phyloP scores from a whole-genome alignment of 208 protist species.

The Willaertia magna region DNA sequence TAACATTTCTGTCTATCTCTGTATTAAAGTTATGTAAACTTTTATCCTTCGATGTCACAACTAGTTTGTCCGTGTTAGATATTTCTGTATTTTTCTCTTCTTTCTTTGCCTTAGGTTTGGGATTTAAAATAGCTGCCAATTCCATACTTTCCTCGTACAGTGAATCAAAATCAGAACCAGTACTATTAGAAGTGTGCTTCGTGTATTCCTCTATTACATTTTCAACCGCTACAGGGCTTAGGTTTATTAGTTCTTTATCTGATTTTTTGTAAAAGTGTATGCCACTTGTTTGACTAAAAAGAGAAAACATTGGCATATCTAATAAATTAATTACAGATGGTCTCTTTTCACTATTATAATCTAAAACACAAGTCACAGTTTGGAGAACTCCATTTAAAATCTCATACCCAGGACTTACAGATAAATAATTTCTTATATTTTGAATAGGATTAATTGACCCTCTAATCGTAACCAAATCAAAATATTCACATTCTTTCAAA shows the following conservation, averaged over 20 bases:
- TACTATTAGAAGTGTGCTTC: neutral
- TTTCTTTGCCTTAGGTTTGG: too few relatives aligned
- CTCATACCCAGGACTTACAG: neutral
- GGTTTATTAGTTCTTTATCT: neutral
- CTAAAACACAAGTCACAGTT: neutral
- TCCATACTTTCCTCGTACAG: neutral
- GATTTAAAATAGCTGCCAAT: neutral
- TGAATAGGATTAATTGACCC: neutral
- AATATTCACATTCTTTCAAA: too few relatives aligned
- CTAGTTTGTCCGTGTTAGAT: neutral
- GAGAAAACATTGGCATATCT: neutral
- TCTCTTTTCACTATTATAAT: neutral
- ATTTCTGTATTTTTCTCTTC: neutral
- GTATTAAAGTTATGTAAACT: neutral
- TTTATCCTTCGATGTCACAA: neutral
- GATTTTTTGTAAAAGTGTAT: too few relatives aligned
- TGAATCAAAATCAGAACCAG: neutral
- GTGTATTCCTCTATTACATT: neutral
- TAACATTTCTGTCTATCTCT: neutral
- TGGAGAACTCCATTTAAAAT: neutral
- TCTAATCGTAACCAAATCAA: neutral
- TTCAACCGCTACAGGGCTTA: neutral
- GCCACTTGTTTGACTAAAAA: too few relatives aligned
- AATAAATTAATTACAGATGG: neutral
- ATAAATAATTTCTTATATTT: neutral